These are phyloP conservation scores for Bondarzewia mesenterica DNA, from an alignment of 1,284 basidiomycete genomes.

Conservation along the genomic window DNA sequence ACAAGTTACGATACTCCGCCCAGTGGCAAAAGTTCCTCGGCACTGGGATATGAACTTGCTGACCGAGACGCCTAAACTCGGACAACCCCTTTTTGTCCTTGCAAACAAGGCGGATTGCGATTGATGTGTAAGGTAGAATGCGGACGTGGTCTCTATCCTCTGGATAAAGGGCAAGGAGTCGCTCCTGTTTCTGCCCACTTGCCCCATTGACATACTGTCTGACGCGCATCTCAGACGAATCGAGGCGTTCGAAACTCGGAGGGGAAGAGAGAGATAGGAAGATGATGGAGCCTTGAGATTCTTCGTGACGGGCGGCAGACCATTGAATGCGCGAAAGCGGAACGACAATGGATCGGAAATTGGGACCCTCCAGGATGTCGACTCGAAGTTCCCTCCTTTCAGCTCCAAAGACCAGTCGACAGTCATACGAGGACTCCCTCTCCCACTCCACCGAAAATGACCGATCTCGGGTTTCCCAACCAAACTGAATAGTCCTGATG, in stretches of 20 bases:
- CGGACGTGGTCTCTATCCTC: not conserved
- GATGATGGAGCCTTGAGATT: not conserved
- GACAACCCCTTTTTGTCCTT: not conserved
- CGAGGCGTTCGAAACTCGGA: not conserved
- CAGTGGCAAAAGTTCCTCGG: not conserved
- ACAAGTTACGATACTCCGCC: slow-evolving; percentile 12
- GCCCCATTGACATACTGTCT: too few relatives aligned
- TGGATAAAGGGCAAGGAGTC: not conserved
- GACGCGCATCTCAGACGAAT: not conserved
- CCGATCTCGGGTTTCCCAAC: not conserved
- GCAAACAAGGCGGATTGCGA: not conserved
- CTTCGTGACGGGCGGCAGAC: not conserved
- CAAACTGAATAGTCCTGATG: not conserved
- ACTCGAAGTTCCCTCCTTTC: not conserved
- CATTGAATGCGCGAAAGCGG: not conserved
- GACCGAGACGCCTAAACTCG: not conserved
- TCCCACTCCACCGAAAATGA: not conserved
- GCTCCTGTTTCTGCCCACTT: not conserved
- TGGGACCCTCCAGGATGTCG: not conserved
- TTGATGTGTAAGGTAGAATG: not conserved
- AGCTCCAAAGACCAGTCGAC: not conserved
- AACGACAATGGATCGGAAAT: not conserved
- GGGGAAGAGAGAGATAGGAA: not conserved
- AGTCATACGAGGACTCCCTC: not conserved
- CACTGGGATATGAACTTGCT: not conserved